These are phyloP conservation scores for Cornus kousa DNA, from an alignment of 148 eudicot species.

Conservation along the genomic window DNA sequence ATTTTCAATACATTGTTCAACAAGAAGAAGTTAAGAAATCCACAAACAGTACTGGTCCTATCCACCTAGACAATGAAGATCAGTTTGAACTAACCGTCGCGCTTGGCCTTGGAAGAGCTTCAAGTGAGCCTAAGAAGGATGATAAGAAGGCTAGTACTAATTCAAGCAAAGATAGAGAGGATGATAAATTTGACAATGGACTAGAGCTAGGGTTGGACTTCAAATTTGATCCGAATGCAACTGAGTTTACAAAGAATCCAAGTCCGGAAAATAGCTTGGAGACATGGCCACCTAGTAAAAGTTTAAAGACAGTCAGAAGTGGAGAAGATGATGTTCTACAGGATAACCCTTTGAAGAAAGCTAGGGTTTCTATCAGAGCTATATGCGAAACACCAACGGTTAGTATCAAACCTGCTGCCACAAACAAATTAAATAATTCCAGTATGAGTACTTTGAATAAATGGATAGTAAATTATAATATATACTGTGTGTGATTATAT, in stretches of 20 bases:
- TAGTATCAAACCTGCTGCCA: conserved; percentile 13
- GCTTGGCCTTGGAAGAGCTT: conserved; percentile 39
- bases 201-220: conserved; percentile 32
- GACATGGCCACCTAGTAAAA: conserved; percentile 14
- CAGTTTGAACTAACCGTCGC: conserved; percentile 25
- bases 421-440: too few relatives aligned
- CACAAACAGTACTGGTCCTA: background rate
- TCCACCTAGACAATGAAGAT: conserved; percentile 10
- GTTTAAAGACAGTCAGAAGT: conserved; percentile 13
- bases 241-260: background rate
- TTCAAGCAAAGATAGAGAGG: conserved; percentile 17
- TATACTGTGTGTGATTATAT: too few relatives aligned
- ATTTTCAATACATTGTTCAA: conserved; percentile 17
- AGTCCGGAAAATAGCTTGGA: conserved; percentile 7
- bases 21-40: conserved; percentile 4
- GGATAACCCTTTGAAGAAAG: conserved; percentile 45
- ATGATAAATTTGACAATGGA: conserved; percentile 3
- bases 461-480: too few relatives aligned
- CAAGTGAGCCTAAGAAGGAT: conserved; percentile 6
- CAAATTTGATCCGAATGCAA: conserved; percentile 15
- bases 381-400: conserved; percentile 52
- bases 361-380: conserved; percentile 60
- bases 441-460: too few relatives aligned
- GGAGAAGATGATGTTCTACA: conserved; percentile 33
- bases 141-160: conserved; percentile 1